Evolutionary conservation across 2,329 filamentous ascomycete genomes (phyloP), one percentile per base, ranked within the genome.

Genomic region (Pestalotiopsis sp.): DNA sequence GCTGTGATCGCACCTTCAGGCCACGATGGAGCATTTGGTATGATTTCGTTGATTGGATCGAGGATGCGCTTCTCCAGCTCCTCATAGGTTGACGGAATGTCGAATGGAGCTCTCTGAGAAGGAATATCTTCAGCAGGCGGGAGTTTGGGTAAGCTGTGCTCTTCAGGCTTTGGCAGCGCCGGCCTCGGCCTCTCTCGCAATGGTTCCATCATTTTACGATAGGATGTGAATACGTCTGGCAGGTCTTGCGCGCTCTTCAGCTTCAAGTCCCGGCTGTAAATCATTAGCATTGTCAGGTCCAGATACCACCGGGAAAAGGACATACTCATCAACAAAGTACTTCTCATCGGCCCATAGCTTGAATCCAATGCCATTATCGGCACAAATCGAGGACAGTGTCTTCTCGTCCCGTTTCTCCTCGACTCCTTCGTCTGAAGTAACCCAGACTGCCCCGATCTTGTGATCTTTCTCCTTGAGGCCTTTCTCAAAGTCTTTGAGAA

Each of bases 321-420:
- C 27, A 87, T 82, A 95, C 93, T 95, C 92, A 74, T 95, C 91
- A 64, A 95, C 84, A 69, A 90, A 90, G 73, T 93, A 95, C 77
- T 95, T 95, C 78, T 94, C 92, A 73, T 95, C 92, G 0, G 80
- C 78, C 88, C 90, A 94, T 1, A 90, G 69, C 76, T 87, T 87
- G 77, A 93, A 93, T 1, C 88, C 84, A 3, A 90, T 82, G 0
- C 82, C 83, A 3, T 84, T 79, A 13, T 84, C 77, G 25, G 85
- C 79, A 67, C 91, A 90, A 0, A 88, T 75, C 0, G 81, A 76
- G 36, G 84, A 82, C 1, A 93, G 82, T 0, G 81, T 81, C 25
- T 82, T 78, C 73, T 94, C 90, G 66, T 95, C 92, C 4, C 81
- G 78, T 68, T 86, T 85, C 77, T 95, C 93, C 73, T 95, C 93